A percentile compares a stretch with the other conserved stretches of the same genome.
phyloP scores from a whole-genome alignment of 2,329 filamentous ascomycete species.

The Hysterium pulicare region DNA sequence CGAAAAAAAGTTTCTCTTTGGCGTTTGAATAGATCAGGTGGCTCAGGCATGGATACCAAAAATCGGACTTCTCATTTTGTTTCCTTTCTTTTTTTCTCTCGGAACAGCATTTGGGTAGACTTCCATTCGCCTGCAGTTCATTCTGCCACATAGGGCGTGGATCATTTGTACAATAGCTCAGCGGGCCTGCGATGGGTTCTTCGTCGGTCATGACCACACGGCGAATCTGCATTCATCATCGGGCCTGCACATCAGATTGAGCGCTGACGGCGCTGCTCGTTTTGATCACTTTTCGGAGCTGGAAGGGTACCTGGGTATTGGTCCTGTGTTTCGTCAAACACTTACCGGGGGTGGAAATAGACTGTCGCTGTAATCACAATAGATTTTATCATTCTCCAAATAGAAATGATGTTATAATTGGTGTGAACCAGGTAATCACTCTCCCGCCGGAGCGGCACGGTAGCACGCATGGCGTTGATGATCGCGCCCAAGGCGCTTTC shows the following conservation, averaged over 20 bases:
- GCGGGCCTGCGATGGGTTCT: conserved; percentile 23
- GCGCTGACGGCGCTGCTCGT: conserved; percentile 21
- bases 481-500: conserved; percentile 17
- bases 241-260: conserved; percentile 23
- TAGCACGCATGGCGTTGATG: conserved; percentile 26
- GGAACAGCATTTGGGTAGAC: conserved; percentile 31
- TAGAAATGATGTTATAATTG: conserved; percentile 5
- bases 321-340: conserved; percentile 30
- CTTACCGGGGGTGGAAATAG: conserved; percentile 26
- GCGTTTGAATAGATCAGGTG: conserved; percentile 40
- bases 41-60: conserved; percentile 42
- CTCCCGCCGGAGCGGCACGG: conserved; percentile 10
- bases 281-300: conserved; percentile 19
- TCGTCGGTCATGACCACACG: conserved; percentile 24
- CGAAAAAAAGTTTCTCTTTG: conserved; percentile 24
- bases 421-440: conserved; percentile 9
- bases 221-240: conserved; percentile 31
- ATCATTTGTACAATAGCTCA: conserved; percentile 33
- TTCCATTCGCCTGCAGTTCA: conserved; percentile 31
- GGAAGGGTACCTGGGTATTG: conserved; percentile 28
- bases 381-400: conserved; percentile 16
- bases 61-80: conserved; percentile 24
- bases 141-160: conserved; percentile 21
- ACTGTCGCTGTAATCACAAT: conserved; percentile 32
- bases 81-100: conserved; percentile 17